Percentiles rank a stretch among this genome's conserved stretches.
phyloP scores from a whole-genome alignment of 805 yeast species.

The Candida arabinofermentans region DNA sequence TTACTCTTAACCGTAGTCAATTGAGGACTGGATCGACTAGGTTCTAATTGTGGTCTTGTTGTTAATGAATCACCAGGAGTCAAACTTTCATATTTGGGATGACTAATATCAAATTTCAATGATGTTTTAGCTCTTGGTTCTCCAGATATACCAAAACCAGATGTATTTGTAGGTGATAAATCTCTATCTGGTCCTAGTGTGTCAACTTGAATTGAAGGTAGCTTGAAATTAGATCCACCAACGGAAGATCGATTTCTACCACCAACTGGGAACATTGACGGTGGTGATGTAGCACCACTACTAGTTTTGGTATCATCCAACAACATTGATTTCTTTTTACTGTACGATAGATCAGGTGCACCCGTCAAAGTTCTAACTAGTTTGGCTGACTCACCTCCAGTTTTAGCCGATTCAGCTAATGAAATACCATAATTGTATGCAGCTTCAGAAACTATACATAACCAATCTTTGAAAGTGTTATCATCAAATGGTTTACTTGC shows the following conservation, averaged over 20 bases:
- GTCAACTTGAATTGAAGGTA: slow-evolving; percentile 13
- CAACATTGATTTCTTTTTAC: slow-evolving; percentile 29
- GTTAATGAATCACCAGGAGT: background rate
- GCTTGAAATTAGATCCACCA: background rate
- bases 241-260: too few relatives aligned
- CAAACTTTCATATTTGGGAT: slow-evolving; percentile 15
- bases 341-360: slow-evolving; percentile 29
- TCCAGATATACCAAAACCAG: slow-evolving; percentile 9
- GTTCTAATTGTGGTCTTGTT: background rate
- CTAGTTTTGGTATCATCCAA: slow-evolving; percentile 13
- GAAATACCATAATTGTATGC: slow-evolving; percentile 31
- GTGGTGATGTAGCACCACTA: background rate
- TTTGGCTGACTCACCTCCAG: slow-evolving; percentile 36
- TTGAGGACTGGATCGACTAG: slow-evolving; percentile 6
- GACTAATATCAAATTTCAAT: slow-evolving; percentile 19
- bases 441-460: slow-evolving; percentile 29
- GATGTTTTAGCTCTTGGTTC: slow-evolving; percentile 20
- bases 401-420: slow-evolving; percentile 34
- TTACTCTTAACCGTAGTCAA: slow-evolving; percentile 6
- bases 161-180: background rate
- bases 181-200: background rate
- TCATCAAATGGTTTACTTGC: slow-evolving; percentile 20
- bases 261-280: background rate
- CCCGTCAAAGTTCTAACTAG: slow-evolving; percentile 41
- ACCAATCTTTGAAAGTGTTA: slow-evolving; percentile 28